Conservation (phyloP, 495 filamentous ascomycete species). For the Penicillium macrosclerotiorum region DNA sequence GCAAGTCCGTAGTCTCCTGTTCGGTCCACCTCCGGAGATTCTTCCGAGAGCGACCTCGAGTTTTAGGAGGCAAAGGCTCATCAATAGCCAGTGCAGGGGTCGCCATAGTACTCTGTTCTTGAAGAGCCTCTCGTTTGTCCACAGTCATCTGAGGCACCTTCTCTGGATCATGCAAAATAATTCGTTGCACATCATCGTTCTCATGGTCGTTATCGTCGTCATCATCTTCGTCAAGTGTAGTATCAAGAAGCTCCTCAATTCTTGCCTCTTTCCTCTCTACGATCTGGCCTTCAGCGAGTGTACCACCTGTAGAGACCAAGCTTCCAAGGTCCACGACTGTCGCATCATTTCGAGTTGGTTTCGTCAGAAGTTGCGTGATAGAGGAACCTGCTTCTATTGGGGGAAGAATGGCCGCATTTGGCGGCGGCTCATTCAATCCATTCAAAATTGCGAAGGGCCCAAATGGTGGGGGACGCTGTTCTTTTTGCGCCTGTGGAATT, state of each 20-base stretch:
- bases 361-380: conserved; percentile 42
- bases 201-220: conserved; percentile 14
- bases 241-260: conserved; percentile 37
- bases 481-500: conserved; percentile 45
- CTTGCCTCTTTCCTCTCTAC: conserved; percentile 36
- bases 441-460: conserved; percentile 64
- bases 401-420: conserved; percentile 68
- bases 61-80: conserved; percentile 39
- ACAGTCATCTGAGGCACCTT: background rate
- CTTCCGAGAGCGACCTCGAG: conserved; percentile 43
- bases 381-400: conserved; percentile 59
- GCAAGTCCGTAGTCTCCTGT: conserved; percentile 73
- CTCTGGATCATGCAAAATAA: conserved; percentile 8
- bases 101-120: background rate
- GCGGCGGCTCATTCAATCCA: conserved; percentile 73
- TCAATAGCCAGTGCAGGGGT: conserved; percentile 16
- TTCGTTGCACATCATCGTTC: conserved; percentile 9
- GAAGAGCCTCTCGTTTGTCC: conserved; percentile 2
- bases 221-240: conserved; percentile 26
- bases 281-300: conserved; percentile 23
- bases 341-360: conserved; percentile 29
- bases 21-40: conserved; percentile 71
- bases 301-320: conserved; percentile 18
- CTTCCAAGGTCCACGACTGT: conserved; percentile 21
- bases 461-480: conserved; percentile 49